phyloP scores from a whole-genome alignment of 2,329 filamentous ascomycete genomes.

The Ophiocordyceps robertsii region DNA sequence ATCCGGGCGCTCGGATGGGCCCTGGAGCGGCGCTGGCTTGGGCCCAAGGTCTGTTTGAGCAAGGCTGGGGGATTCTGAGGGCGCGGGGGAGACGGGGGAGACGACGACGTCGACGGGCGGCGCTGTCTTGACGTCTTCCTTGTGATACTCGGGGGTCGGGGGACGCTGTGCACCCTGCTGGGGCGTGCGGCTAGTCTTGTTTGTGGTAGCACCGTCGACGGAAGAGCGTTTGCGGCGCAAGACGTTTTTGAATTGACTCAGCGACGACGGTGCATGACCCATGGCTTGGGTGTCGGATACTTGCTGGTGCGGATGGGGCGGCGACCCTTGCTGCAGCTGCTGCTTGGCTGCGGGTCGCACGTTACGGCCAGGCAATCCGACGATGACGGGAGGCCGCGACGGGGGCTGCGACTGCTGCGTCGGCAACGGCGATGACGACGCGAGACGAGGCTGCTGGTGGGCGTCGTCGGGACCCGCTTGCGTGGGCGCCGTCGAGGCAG shows the following conservation, averaged over 20 bases:
- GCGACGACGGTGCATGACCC: slow-evolving; percentile 19
- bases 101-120: slow-evolving; percentile 20
- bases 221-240: slow-evolving; percentile 1
- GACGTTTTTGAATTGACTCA: slow-evolving; percentile 15
- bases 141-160: slow-evolving; percentile 35
- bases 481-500: slow-evolving; percentile 18
- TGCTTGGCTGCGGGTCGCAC: slow-evolving; percentile 9
- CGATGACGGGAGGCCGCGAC: slow-evolving; percentile 6
- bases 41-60: slow-evolving; percentile 5
- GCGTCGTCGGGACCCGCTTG: not conserved
- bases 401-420: not conserved
- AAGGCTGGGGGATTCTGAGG: slow-evolving; percentile 22
- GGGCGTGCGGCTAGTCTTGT: not conserved
- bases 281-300: slow-evolving; percentile 12
- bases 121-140: slow-evolving; percentile 23
- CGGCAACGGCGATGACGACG: not conserved
- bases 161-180: slow-evolving; percentile 19
- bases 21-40: slow-evolving; percentile 4
- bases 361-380: slow-evolving; percentile 15
- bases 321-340: slow-evolving; percentile 6
- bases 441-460: no score
- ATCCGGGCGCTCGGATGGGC: slow-evolving; percentile 3
- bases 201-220: not conserved
- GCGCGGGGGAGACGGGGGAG: slow-evolving; percentile 31
- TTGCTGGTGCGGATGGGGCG: not conserved